Evolutionary conservation across 139 green algal genomes (phyloP), one percentile per base, ranked within the genome.

Genomic region (Micromonas pusilla): DNA sequence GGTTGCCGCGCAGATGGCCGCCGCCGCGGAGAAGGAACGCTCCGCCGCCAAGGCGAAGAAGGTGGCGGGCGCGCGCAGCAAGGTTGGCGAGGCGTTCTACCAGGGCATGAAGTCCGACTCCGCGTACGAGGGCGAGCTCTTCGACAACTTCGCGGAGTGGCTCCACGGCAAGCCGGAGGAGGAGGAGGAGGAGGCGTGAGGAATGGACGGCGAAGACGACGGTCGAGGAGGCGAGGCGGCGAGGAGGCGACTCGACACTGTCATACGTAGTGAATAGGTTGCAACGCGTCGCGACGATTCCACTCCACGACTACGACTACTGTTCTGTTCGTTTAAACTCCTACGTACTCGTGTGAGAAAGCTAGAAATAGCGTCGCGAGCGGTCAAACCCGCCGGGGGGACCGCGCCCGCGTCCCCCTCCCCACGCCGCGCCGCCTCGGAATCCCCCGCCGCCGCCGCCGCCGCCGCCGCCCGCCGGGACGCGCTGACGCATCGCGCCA

Each of bases 61-160:
- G 79, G 66, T 87, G 66, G 25, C 28, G 39, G 57, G 19, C 25
- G 34, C 68, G 28, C 75, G 75, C 28, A 66, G 26, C 34, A 75
- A 79, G 21, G 72, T 88, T 3, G 84, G 80, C 79, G 90, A 92
- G 83, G 81, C 76, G 30, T 89, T 85, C 80, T 90, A 87, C 86
- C 77, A 87, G 62, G 68, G 66, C 23, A 85, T 90, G 83, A 79
- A 81, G 26, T 70, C 71, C 28, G 85, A 90, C 33, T 73, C 32
- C 36, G 78, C 86, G 31, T 88, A 88, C 81, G 38, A 68, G 4
- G 75, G 81, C 5, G 76, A 81, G 45, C 39, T 72, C 34, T 86
- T 84, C 71, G 81, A 85, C 5, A 70, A 78, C 53, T 88, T 86
- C 84, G 45, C 34, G 21, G 67, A 64, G 32, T 88, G 84, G 84